Evolutionary conservation across 2,329 filamentous ascomycete species (phyloP), one percentile per base, ranked within the genome.

Genomic region (Neospermospora avenae): DNA sequence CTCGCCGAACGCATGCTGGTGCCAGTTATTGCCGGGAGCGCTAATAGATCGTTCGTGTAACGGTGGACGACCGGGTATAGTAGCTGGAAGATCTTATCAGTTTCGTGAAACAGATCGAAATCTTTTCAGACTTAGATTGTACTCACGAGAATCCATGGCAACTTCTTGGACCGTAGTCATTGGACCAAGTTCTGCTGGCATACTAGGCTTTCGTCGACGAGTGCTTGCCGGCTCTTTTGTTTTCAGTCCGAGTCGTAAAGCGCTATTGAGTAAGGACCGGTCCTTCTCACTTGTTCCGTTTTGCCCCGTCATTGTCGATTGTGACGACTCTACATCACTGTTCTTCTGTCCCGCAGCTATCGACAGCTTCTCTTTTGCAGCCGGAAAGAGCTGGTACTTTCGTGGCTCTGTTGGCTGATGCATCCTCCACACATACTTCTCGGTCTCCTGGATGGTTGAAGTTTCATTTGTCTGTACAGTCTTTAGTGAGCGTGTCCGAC

Each of bases 81-180:
- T 88, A 63, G 86, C 85, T 88, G 34, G 44, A 44, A 45, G 8
- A 53, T 60, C 28, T 59, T 31, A 59, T 61, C 55, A 61, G 57
- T 60, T 59, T 52, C 28, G 37, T 31, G 46, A 34, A 45, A 49
- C 39, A 8, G 24, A 52, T 49, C 7, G 52, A 28, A 37, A 37
- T 20, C 11, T 14, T 31, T 49, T 8, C n/a, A 18, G 13, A 20
- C 18, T 37, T 20, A 45, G 22, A 5, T 7, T 10, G 39, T 44
- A 71, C 86, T 77, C 77, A 89, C 86, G 86, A 68, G 86, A 89
- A 74, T 89, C 86, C 84, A 89, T 88, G 55, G 84, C 73, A 52
- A 81, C 74, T 69, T 88, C 86, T 64, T 88, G 84, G 14, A 88
- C 85, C 1, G 85, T 88, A 4, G 85, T 87, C 85, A 88, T 86